Conservation (phyloP, 2,329 filamentous ascomycete genomes). For the Zarea fungicola region DNA sequence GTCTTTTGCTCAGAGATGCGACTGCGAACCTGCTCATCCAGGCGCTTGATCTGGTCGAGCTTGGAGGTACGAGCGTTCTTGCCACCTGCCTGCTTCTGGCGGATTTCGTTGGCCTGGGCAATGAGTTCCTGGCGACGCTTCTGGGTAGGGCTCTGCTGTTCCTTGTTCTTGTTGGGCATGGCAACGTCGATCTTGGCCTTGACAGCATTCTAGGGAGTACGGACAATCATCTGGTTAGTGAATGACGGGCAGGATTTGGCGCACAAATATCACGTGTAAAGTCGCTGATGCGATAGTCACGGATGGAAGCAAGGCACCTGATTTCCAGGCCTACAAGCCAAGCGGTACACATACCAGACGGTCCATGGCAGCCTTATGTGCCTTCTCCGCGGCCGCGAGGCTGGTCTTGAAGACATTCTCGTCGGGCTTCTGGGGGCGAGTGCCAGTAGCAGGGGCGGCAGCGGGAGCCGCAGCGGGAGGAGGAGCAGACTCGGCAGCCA, state of each 20-base stretch:
- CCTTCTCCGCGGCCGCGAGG: slow-evolving; percentile 79
- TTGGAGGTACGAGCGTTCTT: slow-evolving; percentile 75
- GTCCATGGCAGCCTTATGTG: slow-evolving; percentile 71
- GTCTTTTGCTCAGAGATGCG: slow-evolving; percentile 83
- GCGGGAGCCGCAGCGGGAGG: slow-evolving; percentile 36
- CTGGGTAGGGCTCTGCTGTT: slow-evolving; percentile 72
- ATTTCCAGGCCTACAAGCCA: neutral
- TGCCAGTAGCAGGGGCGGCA: slow-evolving; percentile 31
- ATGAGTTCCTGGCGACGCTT: slow-evolving; percentile 85
- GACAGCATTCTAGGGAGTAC: slow-evolving; percentile 64
- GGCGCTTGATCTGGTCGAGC: slow-evolving; percentile 85
- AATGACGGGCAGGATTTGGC: slow-evolving; percentile 12
- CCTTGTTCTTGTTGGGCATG: slow-evolving; percentile 66
- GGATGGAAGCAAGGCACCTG: no score
- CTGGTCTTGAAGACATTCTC: slow-evolving; percentile 76
- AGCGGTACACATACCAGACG: slow-evolving; percentile 31
- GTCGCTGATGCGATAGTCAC: no score
- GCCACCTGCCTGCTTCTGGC: slow-evolving; percentile 78
- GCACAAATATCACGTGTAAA: neutral
- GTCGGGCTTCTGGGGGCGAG: slow-evolving; percentile 80
- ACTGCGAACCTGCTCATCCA: slow-evolving; percentile 83
- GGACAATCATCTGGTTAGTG: slow-evolving; percentile 16
- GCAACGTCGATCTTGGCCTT: slow-evolving; percentile 85
- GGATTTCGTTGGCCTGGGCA: slow-evolving; percentile 75
- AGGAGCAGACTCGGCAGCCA: slow-evolving; percentile 39